Conservation (phyloP, 2,329 filamentous ascomycete genomes). For the Parastagonospora avenae region DNA sequence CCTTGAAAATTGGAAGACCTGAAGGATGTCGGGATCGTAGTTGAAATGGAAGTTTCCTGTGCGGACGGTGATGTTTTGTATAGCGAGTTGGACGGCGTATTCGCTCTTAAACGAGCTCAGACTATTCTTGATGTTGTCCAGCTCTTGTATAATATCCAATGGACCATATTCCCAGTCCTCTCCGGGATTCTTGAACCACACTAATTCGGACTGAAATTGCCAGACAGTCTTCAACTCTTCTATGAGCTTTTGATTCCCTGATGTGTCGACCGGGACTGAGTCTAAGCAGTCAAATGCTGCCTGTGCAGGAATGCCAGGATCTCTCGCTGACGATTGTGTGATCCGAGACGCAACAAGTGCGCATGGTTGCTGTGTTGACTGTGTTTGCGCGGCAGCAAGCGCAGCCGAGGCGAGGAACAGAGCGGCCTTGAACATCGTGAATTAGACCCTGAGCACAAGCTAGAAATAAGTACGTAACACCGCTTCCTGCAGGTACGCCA, state of each 20-base stretch:
- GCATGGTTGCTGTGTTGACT: conserved; percentile 27
- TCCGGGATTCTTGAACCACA: conserved; percentile 43
- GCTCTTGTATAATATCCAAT: conserved; percentile 40
- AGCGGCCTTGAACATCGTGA: conserved; percentile 14
- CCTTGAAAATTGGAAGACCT: conserved; percentile 26
- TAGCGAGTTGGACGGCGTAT: conserved; percentile 45
- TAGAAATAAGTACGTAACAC: neutral
- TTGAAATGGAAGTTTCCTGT: conserved; percentile 36
- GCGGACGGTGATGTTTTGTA: conserved; percentile 28
- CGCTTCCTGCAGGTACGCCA: neutral
- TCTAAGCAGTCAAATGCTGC: conserved; percentile 34
- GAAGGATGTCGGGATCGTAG: conserved; percentile 34
- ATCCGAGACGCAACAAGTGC: conserved; percentile 16
- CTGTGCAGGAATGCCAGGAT: conserved; percentile 19
- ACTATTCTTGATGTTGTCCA: conserved; percentile 38
- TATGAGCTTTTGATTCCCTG: conserved; percentile 31
- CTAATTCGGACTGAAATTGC: conserved; percentile 45
- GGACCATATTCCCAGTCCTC: conserved; percentile 38
- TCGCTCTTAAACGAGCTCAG: conserved; percentile 40
- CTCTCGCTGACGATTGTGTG: neutral
- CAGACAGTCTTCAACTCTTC: conserved; percentile 37
- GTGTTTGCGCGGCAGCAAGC: conserved; percentile 19
- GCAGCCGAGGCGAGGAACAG: conserved; percentile 19
- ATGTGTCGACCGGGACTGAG: conserved; percentile 38
- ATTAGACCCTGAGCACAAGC: neutral